Percentiles rank a stretch among this genome's conserved stretches.
These are phyloP conservation scores for Populus trichocarpa DNA, from an alignment of 441 rosid species.

Conservation along the genomic window DNA sequence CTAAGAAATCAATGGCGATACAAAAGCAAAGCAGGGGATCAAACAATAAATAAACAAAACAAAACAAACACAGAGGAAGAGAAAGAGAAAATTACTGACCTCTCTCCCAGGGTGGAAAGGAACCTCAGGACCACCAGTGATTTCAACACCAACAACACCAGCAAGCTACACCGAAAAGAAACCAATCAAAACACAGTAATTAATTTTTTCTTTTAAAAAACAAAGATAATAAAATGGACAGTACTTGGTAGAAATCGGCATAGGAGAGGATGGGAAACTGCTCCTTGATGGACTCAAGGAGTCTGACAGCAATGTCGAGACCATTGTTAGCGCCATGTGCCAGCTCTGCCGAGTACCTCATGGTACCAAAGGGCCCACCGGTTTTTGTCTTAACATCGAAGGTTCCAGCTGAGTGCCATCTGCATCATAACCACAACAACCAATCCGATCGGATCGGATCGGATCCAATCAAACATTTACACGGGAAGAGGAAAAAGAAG, in stretches of 20 bases:
- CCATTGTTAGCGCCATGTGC: slow-evolving; percentile 87
- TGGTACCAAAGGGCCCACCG: slow-evolving; percentile 95
- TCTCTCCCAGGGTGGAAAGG: slow-evolving; percentile 97
- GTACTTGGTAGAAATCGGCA: slow-evolving; percentile 85
- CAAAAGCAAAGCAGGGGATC: not conserved
- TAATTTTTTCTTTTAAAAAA: not conserved
- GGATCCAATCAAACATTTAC: not conserved
- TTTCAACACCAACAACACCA: slow-evolving; percentile 87
- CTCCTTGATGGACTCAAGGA: slow-evolving; percentile 74
- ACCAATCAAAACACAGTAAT: not conserved
- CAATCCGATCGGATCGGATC: not conserved
- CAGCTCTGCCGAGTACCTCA: slow-evolving; percentile 58
- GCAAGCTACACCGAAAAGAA: slow-evolving; percentile 50
- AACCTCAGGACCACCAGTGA: slow-evolving; percentile 93
- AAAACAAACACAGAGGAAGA: not conserved
- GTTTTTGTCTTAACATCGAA: slow-evolving; percentile 68
- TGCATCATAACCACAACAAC: slow-evolving; percentile 22
- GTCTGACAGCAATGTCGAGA: slow-evolving; percentile 70
- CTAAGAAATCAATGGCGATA: not conserved
- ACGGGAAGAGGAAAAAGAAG: not conserved
- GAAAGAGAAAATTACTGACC: slow-evolving; percentile 39
- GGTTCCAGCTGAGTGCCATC: slow-evolving; percentile 99
- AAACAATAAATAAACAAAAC: not conserved
- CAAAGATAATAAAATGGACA: not conserved
- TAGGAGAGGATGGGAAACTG: slow-evolving; percentile 65